Conservation (phyloP, 1,139 yeast genomes). For the Nakaseomyces glabratus region DNA sequence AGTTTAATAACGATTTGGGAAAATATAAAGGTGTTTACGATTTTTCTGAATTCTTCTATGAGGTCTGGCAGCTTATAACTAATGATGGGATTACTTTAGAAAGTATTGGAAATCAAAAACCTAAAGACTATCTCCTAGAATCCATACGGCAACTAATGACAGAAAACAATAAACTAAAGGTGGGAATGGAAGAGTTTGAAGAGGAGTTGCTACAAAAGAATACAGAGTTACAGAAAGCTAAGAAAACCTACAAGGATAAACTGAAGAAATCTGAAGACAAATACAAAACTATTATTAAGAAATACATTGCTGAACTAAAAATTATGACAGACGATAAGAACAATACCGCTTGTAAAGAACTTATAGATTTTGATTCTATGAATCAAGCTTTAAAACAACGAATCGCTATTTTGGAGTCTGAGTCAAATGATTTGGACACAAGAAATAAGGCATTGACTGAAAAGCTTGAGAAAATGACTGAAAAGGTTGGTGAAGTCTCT, state of each 20-base stretch:
- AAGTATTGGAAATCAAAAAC: conserved; percentile 1
- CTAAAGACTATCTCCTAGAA: not conserved
- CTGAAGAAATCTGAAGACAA: conserved; percentile 1
- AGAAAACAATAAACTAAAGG: conserved; percentile 1
- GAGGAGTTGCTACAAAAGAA: conserved; percentile 1
- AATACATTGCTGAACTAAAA: conserved; percentile 7
- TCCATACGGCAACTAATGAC: not conserved
- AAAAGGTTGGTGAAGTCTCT: not conserved
- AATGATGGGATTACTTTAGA: not conserved
- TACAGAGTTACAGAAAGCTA: not conserved
- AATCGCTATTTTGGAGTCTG: conserved; percentile 7
- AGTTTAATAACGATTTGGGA: too few relatives aligned
- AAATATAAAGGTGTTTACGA: too few relatives aligned
- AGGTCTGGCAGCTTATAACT: not conserved
- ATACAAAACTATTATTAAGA: conserved; percentile 5
- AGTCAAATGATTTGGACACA: conserved; percentile 9
- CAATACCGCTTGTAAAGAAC: not conserved
- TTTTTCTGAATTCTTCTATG: not conserved
- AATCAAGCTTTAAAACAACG: not conserved
- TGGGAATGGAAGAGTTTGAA: not conserved
- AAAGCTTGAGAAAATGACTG: not conserved
- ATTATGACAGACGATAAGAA: conserved; percentile 8
- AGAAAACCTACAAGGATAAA: not conserved
- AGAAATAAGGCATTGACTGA: conserved; percentile 1
- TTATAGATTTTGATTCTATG: not conserved